Conservation (phyloP, 345 rosid species). For the Hevea brasiliensis region DNA sequence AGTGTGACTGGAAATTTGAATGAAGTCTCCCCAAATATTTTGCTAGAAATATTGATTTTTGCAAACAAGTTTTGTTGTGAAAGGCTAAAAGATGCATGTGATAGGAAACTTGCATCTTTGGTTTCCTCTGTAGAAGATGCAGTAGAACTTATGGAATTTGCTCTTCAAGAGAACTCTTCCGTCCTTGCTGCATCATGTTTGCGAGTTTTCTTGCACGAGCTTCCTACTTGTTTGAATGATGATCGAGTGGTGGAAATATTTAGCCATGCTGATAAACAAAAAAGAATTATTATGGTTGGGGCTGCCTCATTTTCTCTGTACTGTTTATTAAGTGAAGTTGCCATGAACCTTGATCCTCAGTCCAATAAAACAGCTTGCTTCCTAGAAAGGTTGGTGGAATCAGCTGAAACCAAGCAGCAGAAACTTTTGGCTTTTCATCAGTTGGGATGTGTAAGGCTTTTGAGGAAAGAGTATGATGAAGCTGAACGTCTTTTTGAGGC, state of each 20-base stretch:
- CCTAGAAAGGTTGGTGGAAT: conserved; percentile 61
- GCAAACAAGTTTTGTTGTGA: conserved; percentile 97
- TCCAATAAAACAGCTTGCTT: conserved; percentile 68
- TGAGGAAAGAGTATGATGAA: conserved; percentile 78
- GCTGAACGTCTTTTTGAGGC: conserved; percentile 72
- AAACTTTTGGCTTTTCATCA: conserved; percentile 83
- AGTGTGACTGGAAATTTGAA: conserved; percentile 56
- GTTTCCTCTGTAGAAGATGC: conserved; percentile 73
- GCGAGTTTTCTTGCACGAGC: conserved; percentile 69
- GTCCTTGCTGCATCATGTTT: conserved; percentile 87
- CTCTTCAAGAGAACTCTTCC: conserved; percentile 72
- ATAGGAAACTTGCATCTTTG: conserved; percentile 70
- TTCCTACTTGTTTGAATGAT: conserved; percentile 79
- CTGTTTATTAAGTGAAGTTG: conserved; percentile 81
- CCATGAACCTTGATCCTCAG: conserved; percentile 70
- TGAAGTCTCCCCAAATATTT: conserved; percentile 54
- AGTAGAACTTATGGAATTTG: conserved; percentile 85
- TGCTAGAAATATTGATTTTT: conserved; percentile 78
- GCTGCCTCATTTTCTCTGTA: conserved; percentile 74
- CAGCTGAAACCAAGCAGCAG: conserved; percentile 71
- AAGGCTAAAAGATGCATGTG: conserved; percentile 81
- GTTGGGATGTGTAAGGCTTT: conserved; percentile 77
- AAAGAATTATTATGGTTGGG: conserved; percentile 73
- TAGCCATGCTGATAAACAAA: conserved; percentile 49
- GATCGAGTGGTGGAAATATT: conserved; percentile 66